A percentile compares a stretch with the other conserved stretches of the same genome.
Evolutionary conservation across 345 rosid genomes (phyloP).

Genomic region (Reutealis trisperma): DNA sequence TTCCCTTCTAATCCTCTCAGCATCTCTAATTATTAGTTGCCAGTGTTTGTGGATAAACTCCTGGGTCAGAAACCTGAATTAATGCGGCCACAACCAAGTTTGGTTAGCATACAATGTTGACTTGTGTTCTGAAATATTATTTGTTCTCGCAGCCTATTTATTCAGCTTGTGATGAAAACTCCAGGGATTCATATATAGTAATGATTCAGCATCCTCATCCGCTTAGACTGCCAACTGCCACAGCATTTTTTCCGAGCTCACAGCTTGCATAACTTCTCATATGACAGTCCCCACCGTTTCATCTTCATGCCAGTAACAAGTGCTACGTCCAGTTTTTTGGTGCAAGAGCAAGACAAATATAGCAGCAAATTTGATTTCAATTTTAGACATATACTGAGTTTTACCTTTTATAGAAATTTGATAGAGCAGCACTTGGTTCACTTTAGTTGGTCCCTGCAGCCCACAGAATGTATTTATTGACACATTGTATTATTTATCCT

Average conservation of each 20-base stretch:
- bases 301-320: not conserved
- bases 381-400: not conserved
- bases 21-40: too few species aligned
- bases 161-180: slow-evolving; percentile 33
- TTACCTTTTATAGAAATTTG: not conserved
- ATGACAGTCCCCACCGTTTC: not conserved
- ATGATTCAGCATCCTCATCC: slow-evolving; percentile 73
- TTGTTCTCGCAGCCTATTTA: slow-evolving; percentile 55
- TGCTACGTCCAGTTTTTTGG: not conserved
- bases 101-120: not conserved
- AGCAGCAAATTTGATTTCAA: not conserved
- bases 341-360: not conserved
- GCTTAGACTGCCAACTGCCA: slow-evolving; percentile 21
- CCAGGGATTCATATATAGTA: slow-evolving; percentile 58
- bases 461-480: not conserved
- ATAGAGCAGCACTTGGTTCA: not conserved
- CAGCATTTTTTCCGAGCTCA: not conserved
- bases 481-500: not conserved
- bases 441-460: not conserved
- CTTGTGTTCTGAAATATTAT: slow-evolving; percentile 15
- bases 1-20: not conserved
- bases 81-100: not conserved
- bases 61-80: not conserved
- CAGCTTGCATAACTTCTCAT: slow-evolving; percentile 17
- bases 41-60: too few species aligned